phyloP scores from a whole-genome alignment of 2,329 filamentous ascomycete species.

The Parafenestella ontariensis region DNA sequence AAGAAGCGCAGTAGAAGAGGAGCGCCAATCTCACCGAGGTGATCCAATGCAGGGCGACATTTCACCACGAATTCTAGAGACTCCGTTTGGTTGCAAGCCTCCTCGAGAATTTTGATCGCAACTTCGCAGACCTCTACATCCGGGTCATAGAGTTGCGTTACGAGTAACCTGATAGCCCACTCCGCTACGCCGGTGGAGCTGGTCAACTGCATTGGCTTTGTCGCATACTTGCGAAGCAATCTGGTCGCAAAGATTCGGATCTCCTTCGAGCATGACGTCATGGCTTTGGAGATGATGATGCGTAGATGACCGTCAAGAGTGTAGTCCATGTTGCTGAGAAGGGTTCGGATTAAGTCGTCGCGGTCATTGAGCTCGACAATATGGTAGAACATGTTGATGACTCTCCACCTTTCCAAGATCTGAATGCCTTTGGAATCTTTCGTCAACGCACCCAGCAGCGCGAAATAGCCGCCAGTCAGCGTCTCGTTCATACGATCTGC shows the following conservation, averaged over 20 bases:
- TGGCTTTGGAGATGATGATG: conserved; percentile 89
- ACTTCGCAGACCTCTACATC: conserved; percentile 96
- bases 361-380: conserved; percentile 91
- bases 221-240: conserved; percentile 85
- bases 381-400: conserved; percentile 99
- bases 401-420: conserved; percentile 94
- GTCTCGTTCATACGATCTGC: conserved; percentile 83
- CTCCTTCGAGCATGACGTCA: conserved; percentile 88
- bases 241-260: conserved; percentile 92
- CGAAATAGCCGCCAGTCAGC: conserved; percentile 90
- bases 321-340: conserved; percentile 93
- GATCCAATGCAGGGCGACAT: conserved; percentile 91
- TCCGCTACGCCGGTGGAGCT: conserved; percentile 72
- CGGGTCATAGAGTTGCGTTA: conserved; percentile 97
- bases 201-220: conserved; percentile 57
- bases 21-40: conserved; percentile 94
- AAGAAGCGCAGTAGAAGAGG: conserved; percentile 90
- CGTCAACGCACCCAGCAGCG: conserved; percentile 87
- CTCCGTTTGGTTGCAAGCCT: conserved; percentile 90
- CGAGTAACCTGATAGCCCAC: conserved; percentile 95
- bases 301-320: conserved; percentile 83
- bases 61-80: conserved; percentile 96
- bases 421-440: conserved; percentile 81
- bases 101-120: conserved; percentile 95
- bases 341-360: conserved; percentile 86